Percentiles rank a stretch among this genome's conserved stretches.
Conservation (phyloP, 495 filamentous ascomycete species). For the Rhypophila decipiens region DNA sequence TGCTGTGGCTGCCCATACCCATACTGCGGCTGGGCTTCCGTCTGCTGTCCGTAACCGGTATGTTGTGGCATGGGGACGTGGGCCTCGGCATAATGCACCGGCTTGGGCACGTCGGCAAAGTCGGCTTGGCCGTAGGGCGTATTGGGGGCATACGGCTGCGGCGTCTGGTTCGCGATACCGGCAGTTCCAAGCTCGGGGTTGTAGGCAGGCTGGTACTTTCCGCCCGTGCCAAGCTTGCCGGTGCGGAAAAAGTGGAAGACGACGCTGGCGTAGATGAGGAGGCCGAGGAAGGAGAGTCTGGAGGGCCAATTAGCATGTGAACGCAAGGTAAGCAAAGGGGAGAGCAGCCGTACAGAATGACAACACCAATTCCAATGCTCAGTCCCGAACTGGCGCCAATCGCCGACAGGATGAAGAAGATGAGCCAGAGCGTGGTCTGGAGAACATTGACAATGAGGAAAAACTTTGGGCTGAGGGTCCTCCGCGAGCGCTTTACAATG, state of each 20-base stretch:
- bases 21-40: background rate
- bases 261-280: slow-evolving; percentile 23
- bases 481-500: slow-evolving; percentile 25
- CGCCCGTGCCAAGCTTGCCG: slow-evolving; percentile 8
- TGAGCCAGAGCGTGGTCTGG: slow-evolving; percentile 17
- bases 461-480: slow-evolving; percentile 22
- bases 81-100: background rate
- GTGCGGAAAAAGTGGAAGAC: slow-evolving; percentile 22
- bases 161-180: background rate
- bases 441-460: slow-evolving; percentile 24
- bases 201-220: background rate
- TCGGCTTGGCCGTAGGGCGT: background rate
- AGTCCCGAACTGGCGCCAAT: slow-evolving; percentile 5
- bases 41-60: background rate
- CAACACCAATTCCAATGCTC: slow-evolving; percentile 6
- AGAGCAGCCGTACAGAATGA: slow-evolving; percentile 16
- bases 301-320: background rate
- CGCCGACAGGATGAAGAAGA: slow-evolving; percentile 18
- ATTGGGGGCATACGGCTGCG: background rate
- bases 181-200: background rate
- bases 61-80: background rate
- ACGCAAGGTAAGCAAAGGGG: background rate
- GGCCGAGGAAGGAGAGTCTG: slow-evolving; percentile 26
- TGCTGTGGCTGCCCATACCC: background rate
- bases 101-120: background rate